Conservation (phyloP, 129 eudicot genomes). For the Chrysanthemum lavandulifolium region DNA sequence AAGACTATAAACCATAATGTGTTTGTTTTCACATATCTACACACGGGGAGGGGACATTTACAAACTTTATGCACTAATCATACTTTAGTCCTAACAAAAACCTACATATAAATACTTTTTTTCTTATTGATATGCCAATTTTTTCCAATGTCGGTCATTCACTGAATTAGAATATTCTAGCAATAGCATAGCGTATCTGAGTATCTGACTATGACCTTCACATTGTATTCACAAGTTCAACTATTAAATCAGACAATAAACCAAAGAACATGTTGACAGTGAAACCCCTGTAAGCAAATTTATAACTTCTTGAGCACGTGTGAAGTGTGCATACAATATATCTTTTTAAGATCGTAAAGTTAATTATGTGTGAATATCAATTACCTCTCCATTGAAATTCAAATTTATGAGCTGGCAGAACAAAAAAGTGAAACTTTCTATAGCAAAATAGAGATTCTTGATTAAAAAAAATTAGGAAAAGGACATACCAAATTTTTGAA, state of each 20-base stretch:
- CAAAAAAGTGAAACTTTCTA: no score
- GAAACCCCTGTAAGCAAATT: slow-evolving; percentile 6
- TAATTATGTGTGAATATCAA: slow-evolving; percentile 1
- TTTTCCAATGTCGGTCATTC: neutral
- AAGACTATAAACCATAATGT: slow-evolving; percentile 7
- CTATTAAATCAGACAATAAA: neutral
- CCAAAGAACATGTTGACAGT: neutral
- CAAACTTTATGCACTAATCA: slow-evolving; percentile 8
- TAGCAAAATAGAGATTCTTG: no score
- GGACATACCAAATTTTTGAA: no score
- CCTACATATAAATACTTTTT: slow-evolving; percentile 1
- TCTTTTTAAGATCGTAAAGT: neutral
- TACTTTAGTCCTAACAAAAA: slow-evolving; percentile 2
- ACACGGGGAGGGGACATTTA: slow-evolving; percentile 3
- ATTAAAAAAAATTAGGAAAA: no score
- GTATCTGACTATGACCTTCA: slow-evolving; percentile 7
- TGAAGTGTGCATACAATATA: neutral
- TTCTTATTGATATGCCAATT: slow-evolving; percentile 1
- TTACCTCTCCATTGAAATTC: slow-evolving; percentile 6
- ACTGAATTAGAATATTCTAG: slow-evolving; percentile 10
- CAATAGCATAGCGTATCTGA: neutral
- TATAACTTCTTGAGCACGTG: neutral
- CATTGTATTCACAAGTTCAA: neutral
- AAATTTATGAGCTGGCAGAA: no score
- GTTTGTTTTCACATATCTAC: neutral